Base-by-base conservation (phyloP, 2,329 filamentous ascomycete species). In the Cercospora sp. region DNA sequence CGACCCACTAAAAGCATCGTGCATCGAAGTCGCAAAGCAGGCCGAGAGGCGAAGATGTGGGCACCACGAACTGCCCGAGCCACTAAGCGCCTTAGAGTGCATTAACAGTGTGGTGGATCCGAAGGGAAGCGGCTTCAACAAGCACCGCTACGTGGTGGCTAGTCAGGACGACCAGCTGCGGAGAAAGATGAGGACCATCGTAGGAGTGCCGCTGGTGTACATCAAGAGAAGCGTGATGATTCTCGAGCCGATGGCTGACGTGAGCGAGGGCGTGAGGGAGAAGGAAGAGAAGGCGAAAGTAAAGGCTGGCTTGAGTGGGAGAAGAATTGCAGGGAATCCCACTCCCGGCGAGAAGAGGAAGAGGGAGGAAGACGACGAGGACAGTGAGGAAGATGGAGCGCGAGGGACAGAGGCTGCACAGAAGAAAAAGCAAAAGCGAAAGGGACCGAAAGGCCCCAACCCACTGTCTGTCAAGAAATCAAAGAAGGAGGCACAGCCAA, bases 141-240 rank as follows among this genome's bases (percentile, higher is more conserved):
- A 92, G 81, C 88, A 93, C 76, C 86, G 90, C 67, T 94, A 94
- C 76, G 87, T 93, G 12, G 89, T 94, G 20, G 91, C 91, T 8
- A 90, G 87, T 69, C 91, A 94, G 79, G 89, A 90, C 70, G 79
- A 83, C 26, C 86, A 87, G 51, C 84, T 92, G 57, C 82, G 91
- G 72, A 83, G 85, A 58, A 81, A 83, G 72, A 84, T 94, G 81
- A 85, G 91, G 61, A 80, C 80, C n/a, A 84, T 94, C 20, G 85
- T 87, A 26, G 91, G 91, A 20, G 90, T 92, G 60, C 92, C 92
- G 20, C 78, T 94, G 69, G 87, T 95, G 58, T 94, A 94, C 77
- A 90, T 94, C 72, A 89, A 89, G 71, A 84, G 91, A 65, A 91
- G 89, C 69, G 91, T 96, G 64, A 91, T 94, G 87, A 89, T 91